Evolutionary conservation across 2,329 filamentous ascomycete genomes (phyloP).

Genomic region (Xylariaceae sp.): DNA sequence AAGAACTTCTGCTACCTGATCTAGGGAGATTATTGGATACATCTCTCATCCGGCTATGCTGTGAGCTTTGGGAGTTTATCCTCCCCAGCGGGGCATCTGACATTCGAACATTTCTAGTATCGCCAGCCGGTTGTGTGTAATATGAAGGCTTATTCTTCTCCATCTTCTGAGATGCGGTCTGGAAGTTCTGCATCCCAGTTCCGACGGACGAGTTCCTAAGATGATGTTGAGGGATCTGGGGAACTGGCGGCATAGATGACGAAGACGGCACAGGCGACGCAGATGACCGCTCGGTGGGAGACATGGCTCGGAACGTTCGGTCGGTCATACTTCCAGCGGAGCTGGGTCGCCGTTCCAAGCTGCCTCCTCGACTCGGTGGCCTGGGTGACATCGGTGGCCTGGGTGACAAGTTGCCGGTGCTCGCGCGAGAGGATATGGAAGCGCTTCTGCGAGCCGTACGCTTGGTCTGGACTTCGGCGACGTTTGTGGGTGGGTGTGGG

Average conservation of each 20-base stretch:
- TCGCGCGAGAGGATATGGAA: constrained; percentile 62
- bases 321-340: constrained; percentile 72
- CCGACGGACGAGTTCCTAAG: constrained; percentile 29
- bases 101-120: constrained; percentile 40
- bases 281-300: constrained; percentile 37
- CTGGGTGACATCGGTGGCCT: no score
- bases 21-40: constrained; percentile 31
- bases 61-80: constrained; percentile 28
- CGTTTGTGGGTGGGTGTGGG: constrained; percentile 71
- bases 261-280: no score
- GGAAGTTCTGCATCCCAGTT: constrained; percentile 45
- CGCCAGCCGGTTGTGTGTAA: constrained; percentile 43
- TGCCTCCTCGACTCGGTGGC: no score
- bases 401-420: constrained; percentile 27
- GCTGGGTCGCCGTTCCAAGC: background rate
- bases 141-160: constrained; percentile 41
- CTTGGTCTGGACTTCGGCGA: constrained; percentile 83
- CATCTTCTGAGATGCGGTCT: constrained; percentile 50
- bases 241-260: constrained; percentile 72
- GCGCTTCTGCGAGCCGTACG: constrained; percentile 69
- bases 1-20: constrained; percentile 43
- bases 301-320: constrained; percentile 79
- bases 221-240: constrained; percentile 57
- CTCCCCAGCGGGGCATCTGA: constrained; percentile 38
- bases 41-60: background rate